phyloP scores from a whole-genome alignment of 2,329 filamentous ascomycete species.

The Clathrospora elynae region DNA sequence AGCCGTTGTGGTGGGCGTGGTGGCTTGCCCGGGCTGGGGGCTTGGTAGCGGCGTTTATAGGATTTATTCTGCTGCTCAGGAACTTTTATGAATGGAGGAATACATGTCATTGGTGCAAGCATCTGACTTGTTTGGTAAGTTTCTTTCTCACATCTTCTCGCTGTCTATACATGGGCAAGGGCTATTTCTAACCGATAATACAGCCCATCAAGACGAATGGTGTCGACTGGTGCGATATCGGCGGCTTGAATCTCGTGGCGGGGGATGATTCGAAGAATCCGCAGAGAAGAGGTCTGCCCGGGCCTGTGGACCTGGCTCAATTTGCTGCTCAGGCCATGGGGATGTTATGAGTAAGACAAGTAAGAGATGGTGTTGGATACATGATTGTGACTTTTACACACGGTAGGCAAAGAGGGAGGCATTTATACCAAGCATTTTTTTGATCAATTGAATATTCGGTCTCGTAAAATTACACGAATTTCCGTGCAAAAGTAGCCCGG shows the following conservation, averaged over 20 bases:
- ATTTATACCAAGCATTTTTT: slow-evolving; percentile 2
- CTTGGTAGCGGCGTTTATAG: slow-evolving; percentile 78
- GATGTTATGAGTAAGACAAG: slow-evolving; percentile 1
- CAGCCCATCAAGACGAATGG: slow-evolving; percentile 33
- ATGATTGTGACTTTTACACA: background rate
- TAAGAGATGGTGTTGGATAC: background rate
- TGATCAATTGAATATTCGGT: background rate
- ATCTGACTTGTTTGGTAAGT: slow-evolving; percentile 89
- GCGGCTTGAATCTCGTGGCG: slow-evolving; percentile 36
- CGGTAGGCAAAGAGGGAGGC: background rate
- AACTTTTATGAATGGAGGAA: slow-evolving; percentile 86
- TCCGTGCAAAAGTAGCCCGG: no score
- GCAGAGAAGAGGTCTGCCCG: slow-evolving; percentile 10
- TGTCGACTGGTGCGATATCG: slow-evolving; percentile 47
- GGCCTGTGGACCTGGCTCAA: slow-evolving; percentile 3
- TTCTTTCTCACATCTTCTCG: background rate
- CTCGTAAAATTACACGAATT: no score
- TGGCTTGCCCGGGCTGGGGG: slow-evolving; percentile 83
- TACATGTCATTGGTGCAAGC: slow-evolving; percentile 91
- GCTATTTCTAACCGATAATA: slow-evolving; percentile 11
- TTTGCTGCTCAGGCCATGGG: slow-evolving; percentile 8
- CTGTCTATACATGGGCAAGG: background rate
- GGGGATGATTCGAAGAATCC: no score
- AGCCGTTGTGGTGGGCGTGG: slow-evolving; percentile 96
- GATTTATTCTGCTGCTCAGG: slow-evolving; percentile 83